Base-by-base conservation (phyloP, 1,284 basidiomycete species). In the Pyrrhoderma noxium region DNA sequence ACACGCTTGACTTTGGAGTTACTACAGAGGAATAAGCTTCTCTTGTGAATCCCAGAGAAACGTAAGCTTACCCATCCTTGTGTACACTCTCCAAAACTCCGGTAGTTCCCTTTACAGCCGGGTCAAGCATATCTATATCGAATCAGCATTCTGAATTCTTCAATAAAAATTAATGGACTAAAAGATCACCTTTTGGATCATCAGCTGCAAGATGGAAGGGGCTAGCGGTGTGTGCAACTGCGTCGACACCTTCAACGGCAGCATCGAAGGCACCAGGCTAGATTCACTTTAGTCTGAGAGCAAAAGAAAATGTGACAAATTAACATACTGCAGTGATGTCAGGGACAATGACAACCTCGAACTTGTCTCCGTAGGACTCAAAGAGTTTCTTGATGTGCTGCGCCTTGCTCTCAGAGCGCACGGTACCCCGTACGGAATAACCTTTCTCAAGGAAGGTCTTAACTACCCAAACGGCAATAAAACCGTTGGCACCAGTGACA, bases 191-290 rank as follows among this genome's bases (percentile, higher is more conserved):
- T 23, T 67, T 54, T 25, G 70, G 69, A 49, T 70, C 65, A 43
- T 64, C 60, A 14, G 62, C 63, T 2, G 63, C 58, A 47, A 67
- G 62, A 52, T 66, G 62, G 58, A 70, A 70, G 3, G 79, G 79
- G 2, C 75, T 77, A 0, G 79, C 79, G 3, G 70, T 77, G 63
- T 82, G 80, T 31, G 68, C 69, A 25, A 88, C 77, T 3, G 70
- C 82, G 56, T 80, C 76, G 0, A 86, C 76, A 1, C 71, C 82
- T 61, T 79, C 78, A 34, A 87, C 80, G 1, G 80, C 81, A 39
- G 83, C 78, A 59, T 86, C 82, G 57, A 86, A 87, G 2, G 78
- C 80, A n/a, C 77, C 79, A 5, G 39, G 45, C 38, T 16, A 40
- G 8, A 40, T 5, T 5, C n/a, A 7, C 5, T 40, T 8, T 21